Base-by-base conservation (phyloP, 768 basidiomycete species). In the Pulveroboletus sp. region DNA sequence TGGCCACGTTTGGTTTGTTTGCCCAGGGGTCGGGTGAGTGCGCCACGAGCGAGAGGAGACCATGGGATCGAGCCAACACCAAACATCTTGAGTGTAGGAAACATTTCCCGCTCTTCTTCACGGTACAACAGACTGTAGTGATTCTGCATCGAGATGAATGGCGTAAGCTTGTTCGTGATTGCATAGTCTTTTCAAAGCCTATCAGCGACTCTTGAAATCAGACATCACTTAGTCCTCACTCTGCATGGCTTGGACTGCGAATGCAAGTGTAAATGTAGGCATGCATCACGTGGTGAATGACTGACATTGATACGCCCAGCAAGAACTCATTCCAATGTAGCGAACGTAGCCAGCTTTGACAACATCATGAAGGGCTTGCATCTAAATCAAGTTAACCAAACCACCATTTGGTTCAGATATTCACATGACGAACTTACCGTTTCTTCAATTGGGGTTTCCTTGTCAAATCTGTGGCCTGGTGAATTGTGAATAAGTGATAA, bases 71-170 rank as follows among this genome's bases (percentile, higher is more conserved):
- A 58, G 1, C 75, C 77, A 24, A 74, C 69, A 40, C 75, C 75
- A 46, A 73, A 70, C 58, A 69, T 65, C 56, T 75, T 65, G 36
- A 75, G 63, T 4, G 69, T 69, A n/a, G 82, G 81, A 55, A 80
- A 75, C 76, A 79, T 78, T 57, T 79, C 78, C 21, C 67, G 72
- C 57, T 80, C 82, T 60, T 84, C 82, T 59, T 84, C 82, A 36
- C 81, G 75, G 57, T 83, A 83, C 32, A 79, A 38, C 6, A 80
- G 69, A 49, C 61, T 75, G 59, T 83, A 76, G 51, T 79, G 75
- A 63, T 84, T 81, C 62, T 84, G 82, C 82, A 84, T 83, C 10
- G 77, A 77, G 64, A 82, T 77, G 66, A 84, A 82, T 6, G 75
- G 77, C 7, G 76, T 78, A 29, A 74, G 66, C 35, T 68, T 72